Evolutionary conservation across 2,329 filamentous ascomycete species (phyloP), one percentile per base, ranked within the genome.

Genomic region (Chalara sp.): DNA sequence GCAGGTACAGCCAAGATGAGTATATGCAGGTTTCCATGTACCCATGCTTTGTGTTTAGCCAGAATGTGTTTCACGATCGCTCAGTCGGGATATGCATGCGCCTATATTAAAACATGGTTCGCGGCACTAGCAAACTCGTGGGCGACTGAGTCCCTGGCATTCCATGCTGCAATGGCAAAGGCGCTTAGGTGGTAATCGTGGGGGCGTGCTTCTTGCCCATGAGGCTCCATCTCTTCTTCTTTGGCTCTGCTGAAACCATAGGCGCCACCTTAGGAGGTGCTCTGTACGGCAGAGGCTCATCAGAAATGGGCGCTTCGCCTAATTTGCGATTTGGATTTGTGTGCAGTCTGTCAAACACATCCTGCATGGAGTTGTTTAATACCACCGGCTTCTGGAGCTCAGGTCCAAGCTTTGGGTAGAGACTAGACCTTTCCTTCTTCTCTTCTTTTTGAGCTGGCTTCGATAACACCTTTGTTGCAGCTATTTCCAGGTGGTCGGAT

Each of bases 301-400:
- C 60, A 32, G 45, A 53, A 10, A 62, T 33, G 8, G 64, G 63
- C 37, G 63, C 64, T 51, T 66, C 64, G 44, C 64, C 64, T 5
- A 66, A 33, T 47, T 66, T 65, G 41, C 64, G 55, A 6, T 54
- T 60, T 2, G 59, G 64, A 48, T 58, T 64, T 31, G 56, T 66
- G 53, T 66, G 64, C n/a, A 66, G 48, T 6, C 57, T 56, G 28
- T 59, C 52, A 43, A 66, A 62, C n/a, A 64, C 56, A 50, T 65
- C 59, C 43, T 60, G 49, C 40, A 63, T 58, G 12, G 47, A 63
- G 6, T 61, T 54, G 30, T 46, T 56, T 7, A 58, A 49, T 39
- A 63, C 21, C 21, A 21, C 21, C 21, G 21, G 21, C 21, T 21
- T 21, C 21, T 21, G 21, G 21, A 21, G 21, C 21, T 21, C 21